These are phyloP conservation scores for Prosopis cineraria DNA, from an alignment of 306 rosid species.

Conservation along the genomic window DNA sequence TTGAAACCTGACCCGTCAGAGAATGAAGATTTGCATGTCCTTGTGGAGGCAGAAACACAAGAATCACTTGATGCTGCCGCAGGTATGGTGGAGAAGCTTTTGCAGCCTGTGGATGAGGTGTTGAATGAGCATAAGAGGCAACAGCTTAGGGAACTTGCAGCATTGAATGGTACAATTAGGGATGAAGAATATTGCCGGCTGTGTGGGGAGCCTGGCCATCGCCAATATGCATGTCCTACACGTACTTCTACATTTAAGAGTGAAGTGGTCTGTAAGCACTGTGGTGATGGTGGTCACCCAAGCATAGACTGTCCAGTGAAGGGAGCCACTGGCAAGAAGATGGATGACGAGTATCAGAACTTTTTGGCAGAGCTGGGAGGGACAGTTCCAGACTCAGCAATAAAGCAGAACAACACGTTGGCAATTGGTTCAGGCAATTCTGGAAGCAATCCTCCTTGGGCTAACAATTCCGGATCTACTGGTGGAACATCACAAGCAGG, in stretches of 20 bases:
- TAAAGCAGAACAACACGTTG: constrained; percentile 45
- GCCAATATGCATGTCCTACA: constrained; percentile 92
- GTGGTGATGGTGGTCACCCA: constrained; percentile 99
- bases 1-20: constrained; percentile 90
- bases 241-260: constrained; percentile 90
- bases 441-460: constrained; percentile 93
- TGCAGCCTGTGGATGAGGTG: constrained; percentile 98
- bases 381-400: constrained; percentile 63
- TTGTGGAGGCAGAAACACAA: constrained; percentile 92
- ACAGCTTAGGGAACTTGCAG: constrained; percentile 94
- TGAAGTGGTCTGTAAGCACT: constrained; percentile 86
- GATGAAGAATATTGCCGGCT: constrained; percentile 93
- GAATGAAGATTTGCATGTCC: constrained; percentile 94
- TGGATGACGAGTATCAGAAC: constrained; percentile 89
- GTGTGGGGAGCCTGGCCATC: constrained; percentile 98
- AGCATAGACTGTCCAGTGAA: constrained; percentile 97
- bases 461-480: constrained; percentile 51
- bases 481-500: constrained; percentile 60
- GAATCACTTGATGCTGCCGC: constrained; percentile 97
- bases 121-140: constrained; percentile 98
- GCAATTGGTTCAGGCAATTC: constrained; percentile 77
- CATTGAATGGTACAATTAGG: constrained; percentile 95
- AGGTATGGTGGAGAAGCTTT: constrained; percentile 96
- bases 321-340: constrained; percentile 73
- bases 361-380: constrained; percentile 92